Evolutionary conservation across 2,329 filamentous ascomycete genomes (phyloP).

Genomic region (Leptographium wingfieldii): DNA sequence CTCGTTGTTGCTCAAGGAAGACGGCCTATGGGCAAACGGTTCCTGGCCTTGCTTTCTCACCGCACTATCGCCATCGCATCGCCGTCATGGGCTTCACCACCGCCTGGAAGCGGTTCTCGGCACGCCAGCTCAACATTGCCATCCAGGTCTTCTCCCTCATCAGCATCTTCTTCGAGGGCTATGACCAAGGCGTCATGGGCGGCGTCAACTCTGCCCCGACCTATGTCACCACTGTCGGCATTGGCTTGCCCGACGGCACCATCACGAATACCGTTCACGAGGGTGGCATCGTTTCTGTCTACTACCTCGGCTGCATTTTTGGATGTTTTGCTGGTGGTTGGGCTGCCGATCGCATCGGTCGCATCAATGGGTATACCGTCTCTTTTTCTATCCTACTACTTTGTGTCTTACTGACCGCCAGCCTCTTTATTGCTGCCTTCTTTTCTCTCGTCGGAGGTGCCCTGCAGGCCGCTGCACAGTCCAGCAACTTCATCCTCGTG

Average conservation of each 20-base stretch:
- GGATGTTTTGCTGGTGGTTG: conserved; percentile 19
- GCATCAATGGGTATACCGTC: conserved; percentile 23
- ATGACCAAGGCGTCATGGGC: conserved; percentile 43
- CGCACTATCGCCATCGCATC: conserved; percentile 8
- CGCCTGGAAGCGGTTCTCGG: conserved; percentile 28
- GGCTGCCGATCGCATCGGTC: conserved; percentile 38
- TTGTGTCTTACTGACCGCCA: conserved; percentile 14
- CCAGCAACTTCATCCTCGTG: conserved; percentile 33
- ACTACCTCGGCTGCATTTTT: conserved; percentile 30
- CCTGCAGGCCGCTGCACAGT: conserved; percentile 31
- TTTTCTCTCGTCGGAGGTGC: conserved; percentile 36
- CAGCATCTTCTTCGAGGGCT: conserved; percentile 29
- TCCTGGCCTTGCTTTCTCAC: background rate
- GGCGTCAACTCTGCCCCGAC: conserved; percentile 31
- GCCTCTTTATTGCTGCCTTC: conserved; percentile 28
- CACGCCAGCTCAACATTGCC: conserved; percentile 27
- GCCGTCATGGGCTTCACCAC: conserved; percentile 25
- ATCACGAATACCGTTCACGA: conserved; percentile 35
- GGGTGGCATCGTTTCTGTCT: conserved; percentile 39
- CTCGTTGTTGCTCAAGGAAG: background rate
- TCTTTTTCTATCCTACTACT: background rate
- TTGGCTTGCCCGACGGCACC: conserved; percentile 30
- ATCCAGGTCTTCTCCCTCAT: conserved; percentile 19
- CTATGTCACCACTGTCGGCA: conserved; percentile 29
- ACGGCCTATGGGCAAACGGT: too few species aligned